Base-by-base conservation (phyloP, 306 rosid species). In the Vigna unguiculata region DNA sequence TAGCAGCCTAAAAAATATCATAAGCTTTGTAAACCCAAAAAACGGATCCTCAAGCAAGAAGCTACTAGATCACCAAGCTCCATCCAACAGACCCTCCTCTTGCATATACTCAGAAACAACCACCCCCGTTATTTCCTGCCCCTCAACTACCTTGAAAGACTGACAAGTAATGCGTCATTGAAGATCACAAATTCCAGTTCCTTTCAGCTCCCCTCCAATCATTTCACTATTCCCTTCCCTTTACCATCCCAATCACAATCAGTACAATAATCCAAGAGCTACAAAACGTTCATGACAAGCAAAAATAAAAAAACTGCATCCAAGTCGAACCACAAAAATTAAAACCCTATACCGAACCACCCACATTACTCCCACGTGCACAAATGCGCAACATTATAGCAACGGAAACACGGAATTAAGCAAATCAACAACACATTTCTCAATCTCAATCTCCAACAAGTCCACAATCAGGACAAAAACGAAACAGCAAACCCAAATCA, bases 341-440 rank as follows among this genome's bases (percentile, higher is more conserved):
- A 48, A 28, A 48, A 49, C 61, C 32, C 55, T 40, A 20, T 7
- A 2, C 25, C 25, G 59, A 38, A 52, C n/a, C 14, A 48, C 21
- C 41, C 77, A 79, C 78, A 60, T 79, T 76, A 24, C 52, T 36
- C 71, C 71, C 30, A 32, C 5, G 60, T 25, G 54, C 24, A 61
- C 71, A 53, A 59, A 45, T 55, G 61, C 75, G 67, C 59, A 61
- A 60, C 25, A 48, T 58, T 11, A 48, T 24, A 80, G n/a, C 59
- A 38, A 28, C 41, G 28, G 1, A 14, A 59, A 51, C 60, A 15
- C 55, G 63, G 54, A 16, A 45, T 63, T 62, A 9, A 24, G 30
- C 62, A 74, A 47, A 82, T 71, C 62, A 79, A 53, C 7, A 69
- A 25, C 54, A 46, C 52, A 85, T 24, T 67, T 41, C 36, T 15